Conservation (phyloP, 2,329 filamentous ascomycete species). For the Fusarium circinatum region DNA sequence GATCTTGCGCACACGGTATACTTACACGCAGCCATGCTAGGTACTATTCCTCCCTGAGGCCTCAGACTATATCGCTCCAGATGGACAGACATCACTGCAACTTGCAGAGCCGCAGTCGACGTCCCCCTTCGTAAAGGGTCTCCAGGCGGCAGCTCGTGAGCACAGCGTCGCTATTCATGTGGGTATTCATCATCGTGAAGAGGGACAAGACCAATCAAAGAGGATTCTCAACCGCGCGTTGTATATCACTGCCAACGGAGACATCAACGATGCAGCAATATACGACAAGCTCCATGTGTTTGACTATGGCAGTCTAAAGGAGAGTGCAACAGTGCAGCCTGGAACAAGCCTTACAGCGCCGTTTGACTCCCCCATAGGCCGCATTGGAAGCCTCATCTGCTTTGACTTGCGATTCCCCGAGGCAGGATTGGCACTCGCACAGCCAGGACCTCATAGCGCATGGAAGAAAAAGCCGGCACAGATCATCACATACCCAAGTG, state of each 20-base stretch:
- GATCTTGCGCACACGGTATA: conserved; percentile 37
- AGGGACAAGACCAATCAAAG: conserved; percentile 26
- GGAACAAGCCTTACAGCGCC: conserved; percentile 73
- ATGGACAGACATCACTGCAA: conserved; percentile 72
- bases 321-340: conserved; percentile 71
- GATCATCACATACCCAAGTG: conserved; percentile 86
- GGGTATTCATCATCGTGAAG: conserved; percentile 80
- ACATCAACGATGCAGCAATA: conserved; percentile 52
- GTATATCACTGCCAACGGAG: conserved; percentile 59
- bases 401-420: conserved; percentile 92
- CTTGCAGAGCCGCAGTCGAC: conserved; percentile 74
- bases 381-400: conserved; percentile 84
- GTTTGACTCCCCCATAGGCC: conserved; percentile 78
- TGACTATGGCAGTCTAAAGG: conserved; percentile 68
- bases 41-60: conserved; percentile 93
- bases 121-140: conserved; percentile 80
- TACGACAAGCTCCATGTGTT: conserved; percentile 96
- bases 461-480: conserved; percentile 65
- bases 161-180: conserved; percentile 80
- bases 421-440: conserved; percentile 72
- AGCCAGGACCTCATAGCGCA: conserved; percentile 46
- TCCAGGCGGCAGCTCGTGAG: conserved; percentile 73
- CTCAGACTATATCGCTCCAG: conserved; percentile 83
- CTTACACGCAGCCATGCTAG: conserved; percentile 50
- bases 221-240: conserved; percentile 63